phyloP scores from a whole-genome alignment of 768 basidiomycete genomes.

The Mycena albidolilacea region DNA sequence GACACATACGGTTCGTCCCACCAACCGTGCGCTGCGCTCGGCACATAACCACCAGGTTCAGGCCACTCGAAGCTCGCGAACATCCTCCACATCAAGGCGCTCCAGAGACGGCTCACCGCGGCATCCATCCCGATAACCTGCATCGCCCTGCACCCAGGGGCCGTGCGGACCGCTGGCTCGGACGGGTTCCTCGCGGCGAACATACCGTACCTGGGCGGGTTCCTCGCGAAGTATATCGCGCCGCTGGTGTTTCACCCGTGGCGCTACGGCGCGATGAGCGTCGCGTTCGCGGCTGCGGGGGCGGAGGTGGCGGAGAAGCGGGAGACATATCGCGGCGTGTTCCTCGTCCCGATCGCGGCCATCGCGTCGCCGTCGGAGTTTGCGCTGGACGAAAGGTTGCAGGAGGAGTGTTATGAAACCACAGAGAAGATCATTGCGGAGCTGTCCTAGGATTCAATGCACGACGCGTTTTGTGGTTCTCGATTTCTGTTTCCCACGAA shows the following conservation, averaged over 20 bases:
- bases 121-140: constrained; percentile 46
- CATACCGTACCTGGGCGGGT: constrained; percentile 33
- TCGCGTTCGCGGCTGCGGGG: constrained; percentile 48
- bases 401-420: constrained; percentile 47
- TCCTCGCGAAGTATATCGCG: constrained; percentile 40
- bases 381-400: constrained; percentile 43
- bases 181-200: not conserved
- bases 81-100: constrained; percentile 52
- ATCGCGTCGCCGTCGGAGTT: constrained; percentile 34
- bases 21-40: not conserved
- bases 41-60: not conserved
- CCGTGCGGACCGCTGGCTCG: constrained; percentile 43
- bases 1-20: constrained; percentile 35
- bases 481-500: too few species aligned
- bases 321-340: constrained; percentile 48
- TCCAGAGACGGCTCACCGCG: constrained; percentile 55
- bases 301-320: constrained; percentile 39
- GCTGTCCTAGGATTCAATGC: not conserved
- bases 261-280: constrained; percentile 45
- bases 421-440: constrained; percentile 42
- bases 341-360: constrained; percentile 46
- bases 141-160: constrained; percentile 48
- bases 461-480: too few species aligned
- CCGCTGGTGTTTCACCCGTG: constrained; percentile 40
- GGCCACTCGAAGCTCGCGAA: constrained; percentile 41